These are phyloP conservation scores for Chenopodium berlandieri DNA, from an alignment of 148 eudicot species.

Conservation along the genomic window DNA sequence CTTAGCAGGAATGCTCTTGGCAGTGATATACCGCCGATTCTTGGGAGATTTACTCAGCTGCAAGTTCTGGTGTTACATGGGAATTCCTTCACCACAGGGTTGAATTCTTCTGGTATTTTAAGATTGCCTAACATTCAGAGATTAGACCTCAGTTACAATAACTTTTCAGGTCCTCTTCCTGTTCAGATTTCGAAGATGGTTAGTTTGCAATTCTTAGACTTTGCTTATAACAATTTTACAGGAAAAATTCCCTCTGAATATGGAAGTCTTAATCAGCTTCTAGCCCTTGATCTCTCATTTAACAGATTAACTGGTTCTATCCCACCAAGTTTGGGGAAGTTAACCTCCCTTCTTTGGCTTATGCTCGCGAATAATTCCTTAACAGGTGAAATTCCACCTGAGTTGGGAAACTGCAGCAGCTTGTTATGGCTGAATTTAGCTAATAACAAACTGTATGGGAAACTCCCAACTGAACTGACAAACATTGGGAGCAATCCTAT, in stretches of 20 bases:
- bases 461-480: slow-evolving; percentile 54
- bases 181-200: slow-evolving; percentile 49
- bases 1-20: slow-evolving; percentile 62
- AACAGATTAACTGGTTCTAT: slow-evolving; percentile 63
- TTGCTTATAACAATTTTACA: slow-evolving; percentile 60
- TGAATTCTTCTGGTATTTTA: slow-evolving; percentile 69
- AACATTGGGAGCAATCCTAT: slow-evolving; percentile 58
- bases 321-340: slow-evolving; percentile 67
- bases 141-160: slow-evolving; percentile 77
- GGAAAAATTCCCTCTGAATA: slow-evolving; percentile 72
- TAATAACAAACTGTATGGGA: slow-evolving; percentile 60
- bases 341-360: slow-evolving; percentile 79
- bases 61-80: slow-evolving; percentile 54
- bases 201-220: slow-evolving; percentile 54
- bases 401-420: slow-evolving; percentile 84
- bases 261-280: slow-evolving; percentile 52
- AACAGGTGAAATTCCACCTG: slow-evolving; percentile 72
- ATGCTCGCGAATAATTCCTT: slow-evolving; percentile 86
- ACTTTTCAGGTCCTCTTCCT: slow-evolving; percentile 71
- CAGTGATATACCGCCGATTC: slow-evolving; percentile 57
- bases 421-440: slow-evolving; percentile 87
- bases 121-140: slow-evolving; percentile 48
- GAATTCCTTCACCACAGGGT: slow-evolving; percentile 61
- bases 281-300: slow-evolving; percentile 82
- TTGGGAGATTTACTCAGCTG: slow-evolving; percentile 66